Conservation (phyloP, 169 alveolate genomes). For the Plasmodium inui region DNA sequence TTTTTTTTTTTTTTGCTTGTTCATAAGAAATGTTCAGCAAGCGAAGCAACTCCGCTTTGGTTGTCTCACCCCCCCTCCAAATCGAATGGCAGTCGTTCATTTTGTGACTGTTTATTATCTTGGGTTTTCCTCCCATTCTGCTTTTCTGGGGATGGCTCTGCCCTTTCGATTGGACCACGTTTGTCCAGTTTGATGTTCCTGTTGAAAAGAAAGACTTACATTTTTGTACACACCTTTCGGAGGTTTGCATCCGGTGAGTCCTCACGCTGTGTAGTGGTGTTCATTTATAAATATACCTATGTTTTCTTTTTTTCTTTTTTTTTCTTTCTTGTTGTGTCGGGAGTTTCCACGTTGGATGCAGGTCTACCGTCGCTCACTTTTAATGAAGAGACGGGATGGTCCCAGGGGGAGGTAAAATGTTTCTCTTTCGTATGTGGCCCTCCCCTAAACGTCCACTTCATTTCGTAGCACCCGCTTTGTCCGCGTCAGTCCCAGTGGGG, state of each 20-base stretch:
- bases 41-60: not conserved
- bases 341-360: not conserved
- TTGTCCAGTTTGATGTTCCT: not conserved
- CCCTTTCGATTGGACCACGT: not conserved
- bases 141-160: not conserved
- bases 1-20: slow-evolving; percentile 9
- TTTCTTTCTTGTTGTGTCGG: not conserved
- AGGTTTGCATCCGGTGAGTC: not conserved
- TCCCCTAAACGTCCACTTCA: not conserved
- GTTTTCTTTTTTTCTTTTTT: not conserved
- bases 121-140: not conserved
- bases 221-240: not conserved
- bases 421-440: not conserved
- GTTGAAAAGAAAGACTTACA: not conserved
- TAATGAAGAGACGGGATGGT: not conserved
- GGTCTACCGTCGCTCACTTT: not conserved
- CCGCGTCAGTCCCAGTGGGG: not conserved
- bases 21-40: not conserved
- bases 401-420: not conserved
- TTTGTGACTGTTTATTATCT: not conserved
- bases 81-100: not conserved
- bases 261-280: not conserved
- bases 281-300: not conserved
- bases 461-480: not conserved
- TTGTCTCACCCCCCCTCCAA: not conserved